Evolutionary conservation across 495 filamentous ascomycete species (phyloP), one percentile per base, ranked within the genome.

Genomic region (Penicillium alfredii): DNA sequence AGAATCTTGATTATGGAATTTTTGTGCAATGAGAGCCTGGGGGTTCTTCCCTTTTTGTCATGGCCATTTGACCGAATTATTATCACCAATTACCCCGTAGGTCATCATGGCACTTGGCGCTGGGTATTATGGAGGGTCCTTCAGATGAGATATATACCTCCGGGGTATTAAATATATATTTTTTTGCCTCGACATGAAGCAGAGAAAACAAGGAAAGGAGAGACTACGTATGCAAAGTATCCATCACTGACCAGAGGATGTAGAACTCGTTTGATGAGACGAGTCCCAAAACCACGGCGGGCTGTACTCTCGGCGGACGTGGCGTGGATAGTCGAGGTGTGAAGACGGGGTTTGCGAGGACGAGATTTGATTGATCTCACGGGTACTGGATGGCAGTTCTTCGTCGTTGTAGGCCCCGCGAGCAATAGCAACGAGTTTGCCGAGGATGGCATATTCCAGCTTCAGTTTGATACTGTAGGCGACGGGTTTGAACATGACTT

Each of bases 401-500:
- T 42, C 33, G 19, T 24, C 19, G 12, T 41, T 27, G 8, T 27
- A 25, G 4, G 20, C 9, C 4, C 43, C 37, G 2, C 42, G 49
- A 12, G 60, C 58, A 18, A 66, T 47, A 11, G 54, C 43, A n/a
- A 75, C 63, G 17, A 76, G 47, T 16, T 64, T 65, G 10, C 72
- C 72, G 1, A 77, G 53, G 15, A 75, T 66, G 10, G 64, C 64
- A 35, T 73, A 75, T 52, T 77, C 73, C 9, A 77, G 53, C 30
- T 70, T 73, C 19, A 75, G 52, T 47, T 77, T 77, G 49, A 77
- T 58, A 19, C 70, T 68, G 42, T 77, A 77, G 0, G 63, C 64
- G 16, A 67, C 61, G 0, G 68, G 63, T 30, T 77, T 73, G 35
- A 74, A 64, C 40, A 64, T 60, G 12, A 68, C 64, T 45, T 77